Base-by-base conservation (phyloP, 495 filamentous ascomycete species). In the Aspergillus heteromorphus region DNA sequence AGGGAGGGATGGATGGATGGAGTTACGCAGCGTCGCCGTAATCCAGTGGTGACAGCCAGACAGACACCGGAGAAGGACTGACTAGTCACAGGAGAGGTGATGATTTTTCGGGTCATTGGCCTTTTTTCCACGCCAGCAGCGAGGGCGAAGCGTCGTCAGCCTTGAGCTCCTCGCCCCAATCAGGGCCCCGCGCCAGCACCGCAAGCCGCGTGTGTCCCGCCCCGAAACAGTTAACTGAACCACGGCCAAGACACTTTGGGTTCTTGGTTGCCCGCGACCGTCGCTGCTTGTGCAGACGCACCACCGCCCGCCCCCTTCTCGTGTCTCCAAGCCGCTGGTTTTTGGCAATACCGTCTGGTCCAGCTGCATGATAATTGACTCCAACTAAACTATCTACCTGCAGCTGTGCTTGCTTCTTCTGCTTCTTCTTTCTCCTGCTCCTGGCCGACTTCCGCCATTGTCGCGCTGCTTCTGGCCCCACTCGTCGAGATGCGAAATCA, bases 131-230 rank as follows among this genome's bases (percentile, higher is more conserved):
- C 63, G 65, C 63, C 61, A 64, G 65, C 62, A 60, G 53, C 49
- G 49, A 60, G 57, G 55, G 53, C 54, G 65, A 66, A 72, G 72
- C 73, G 73, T 76, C 73, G 73, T 76, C 73, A 76, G 73, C 73
- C 57, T 65, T 59, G 59, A 56, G 47, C 40, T 53, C 47, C 50
- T 62, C 51, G 56, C 65, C 65, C 73, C 71, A 76, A 73, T 76
- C 69, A 76, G 62, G 61, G 61, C 55, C 64, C 67, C 61, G 59
- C 69, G 59, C 57, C 61, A 58, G 49, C 54, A 62, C 54, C 56
- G 49, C 69, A 71, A 69, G 73, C 73, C 73, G 73, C 73, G 73
- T 72, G 67, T 73, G 69, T 66, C 65, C 60, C 64, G 65, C 66
- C 60, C 58, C 57, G 49, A 63, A 67, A 62, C 53, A 60, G 67